phyloP scores from a whole-genome alignment of 2,329 filamentous ascomycete genomes.

The Metarhizium rileyi region DNA sequence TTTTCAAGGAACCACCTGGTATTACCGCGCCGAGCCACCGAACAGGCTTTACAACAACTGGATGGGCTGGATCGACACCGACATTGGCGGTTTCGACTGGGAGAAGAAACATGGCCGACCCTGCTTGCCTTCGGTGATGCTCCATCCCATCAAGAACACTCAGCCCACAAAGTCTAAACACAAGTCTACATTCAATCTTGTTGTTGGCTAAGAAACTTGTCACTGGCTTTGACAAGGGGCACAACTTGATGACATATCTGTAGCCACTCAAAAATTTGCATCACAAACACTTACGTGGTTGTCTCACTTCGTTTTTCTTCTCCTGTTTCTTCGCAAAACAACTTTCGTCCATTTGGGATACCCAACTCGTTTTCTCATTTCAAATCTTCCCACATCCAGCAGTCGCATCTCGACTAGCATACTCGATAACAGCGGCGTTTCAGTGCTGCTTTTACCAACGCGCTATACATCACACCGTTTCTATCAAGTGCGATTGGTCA shows the following conservation, averaged over 20 bases:
- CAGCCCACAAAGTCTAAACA: slow-evolving; percentile 37
- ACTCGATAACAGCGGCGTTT: background rate
- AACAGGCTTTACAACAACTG: slow-evolving; percentile 53
- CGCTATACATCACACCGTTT: background rate
- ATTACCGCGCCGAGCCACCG: slow-evolving; percentile 47
- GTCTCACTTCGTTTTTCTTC: background rate
- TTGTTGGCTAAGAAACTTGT: slow-evolving; percentile 23
- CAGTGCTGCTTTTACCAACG: background rate
- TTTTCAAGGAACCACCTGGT: slow-evolving; percentile 51
- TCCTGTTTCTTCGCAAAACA: background rate
- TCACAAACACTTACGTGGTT: background rate
- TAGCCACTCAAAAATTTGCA: background rate
- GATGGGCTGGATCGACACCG: slow-evolving; percentile 49
- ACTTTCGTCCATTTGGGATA: slow-evolving; percentile 6
- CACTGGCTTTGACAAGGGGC: background rate
- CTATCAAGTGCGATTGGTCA: background rate
- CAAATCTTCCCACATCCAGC: background rate
- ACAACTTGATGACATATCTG: background rate
- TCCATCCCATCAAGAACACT: slow-evolving; percentile 52
- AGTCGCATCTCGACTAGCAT: background rate
- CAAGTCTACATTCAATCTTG: slow-evolving; percentile 26
- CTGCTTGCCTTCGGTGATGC: slow-evolving; percentile 48
- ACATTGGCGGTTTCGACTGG: slow-evolving; percentile 45
- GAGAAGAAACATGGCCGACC: slow-evolving; percentile 45
- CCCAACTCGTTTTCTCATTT: background rate